phyloP scores from a whole-genome alignment of 164 flowering plant genomes.

The Platanus orientalis region DNA sequence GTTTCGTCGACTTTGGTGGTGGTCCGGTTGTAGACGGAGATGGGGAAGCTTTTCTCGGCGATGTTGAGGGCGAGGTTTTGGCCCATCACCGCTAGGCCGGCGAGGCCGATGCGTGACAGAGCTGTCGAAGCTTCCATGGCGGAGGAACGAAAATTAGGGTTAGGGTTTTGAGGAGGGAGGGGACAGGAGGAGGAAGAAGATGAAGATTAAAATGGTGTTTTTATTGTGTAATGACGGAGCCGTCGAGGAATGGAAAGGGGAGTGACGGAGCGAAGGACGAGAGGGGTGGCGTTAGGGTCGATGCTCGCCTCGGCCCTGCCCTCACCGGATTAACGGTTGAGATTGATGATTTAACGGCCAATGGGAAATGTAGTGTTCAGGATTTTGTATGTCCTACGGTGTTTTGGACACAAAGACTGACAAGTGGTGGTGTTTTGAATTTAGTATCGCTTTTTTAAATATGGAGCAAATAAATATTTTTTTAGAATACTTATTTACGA shows the following conservation, averaged over 20 bases:
- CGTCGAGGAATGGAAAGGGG: not conserved
- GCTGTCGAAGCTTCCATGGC: constrained; percentile 14
- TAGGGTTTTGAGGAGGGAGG: not conserved
- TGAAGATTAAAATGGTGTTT: not conserved
- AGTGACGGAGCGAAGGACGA: too few relatives aligned
- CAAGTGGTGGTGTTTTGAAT: too few relatives aligned
- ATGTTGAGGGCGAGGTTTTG: constrained; percentile 25
- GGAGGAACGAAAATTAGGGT: not conserved
- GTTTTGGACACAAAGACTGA: too few relatives aligned
- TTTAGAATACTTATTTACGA: too few relatives aligned
- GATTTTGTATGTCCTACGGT: too few relatives aligned
- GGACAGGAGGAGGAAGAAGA: not conserved
- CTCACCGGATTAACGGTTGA: too few relatives aligned
- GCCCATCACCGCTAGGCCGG: constrained; percentile 24
- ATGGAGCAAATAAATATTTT: too few relatives aligned
- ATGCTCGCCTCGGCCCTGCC: too few relatives aligned
- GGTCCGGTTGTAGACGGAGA: constrained; percentile 21
- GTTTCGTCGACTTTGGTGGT: constrained; percentile 23
- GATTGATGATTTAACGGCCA: too few relatives aligned
- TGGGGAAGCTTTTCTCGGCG: constrained; percentile 19
- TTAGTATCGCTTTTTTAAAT: too few relatives aligned
- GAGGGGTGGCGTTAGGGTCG: too few relatives aligned
- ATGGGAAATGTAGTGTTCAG: too few relatives aligned
- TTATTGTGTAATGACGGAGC: not conserved
- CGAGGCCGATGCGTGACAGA: constrained; percentile 21